Base-by-base conservation (phyloP, 371 early-diverging fungal genomes). In the Mortierella sp. region DNA sequence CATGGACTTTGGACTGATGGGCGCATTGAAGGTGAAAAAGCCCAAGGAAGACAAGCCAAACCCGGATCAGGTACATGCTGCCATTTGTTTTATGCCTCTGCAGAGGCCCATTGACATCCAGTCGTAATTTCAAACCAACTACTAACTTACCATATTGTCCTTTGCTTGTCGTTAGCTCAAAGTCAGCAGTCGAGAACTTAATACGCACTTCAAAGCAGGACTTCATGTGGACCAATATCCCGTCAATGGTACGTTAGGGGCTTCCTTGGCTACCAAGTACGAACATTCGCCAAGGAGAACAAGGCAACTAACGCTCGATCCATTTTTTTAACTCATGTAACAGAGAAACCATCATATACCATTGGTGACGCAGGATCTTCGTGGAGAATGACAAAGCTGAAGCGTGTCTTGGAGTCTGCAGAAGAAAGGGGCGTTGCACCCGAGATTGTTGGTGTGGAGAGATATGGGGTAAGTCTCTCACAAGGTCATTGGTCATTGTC, bases 361-460 rank as follows among this genome's bases (percentile, higher is more conserved):
- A 91, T 90, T 83, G 97, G 97, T 0, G 97, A 96, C 78, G 90
- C 91, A 4, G 96, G 96, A 2, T 93, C 95, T 0, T 91, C 81
- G 21, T 96, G 97, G 97, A 89, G 96, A 69, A 96, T 96, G 96
- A 93, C 93, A 83, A 96, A 96, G 72, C 88, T 96, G 57, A 91
- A 91, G 76, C 90, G 94, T 48, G 90, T 93, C 46, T 88, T 89
- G 81, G 95, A 96, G 71, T 92, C 92, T 50, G 95, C 96, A 0
- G 90, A 92, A 64, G 94, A 94, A 69, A 94, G 95, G 74, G 91
- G 90, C 0, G 88, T 93, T 37, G 71, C 91, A 0, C 74, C 95
- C 19, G 89, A 93, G 59, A 93, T 95, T 73, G 93, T 96, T 34
- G 96, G 94, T 0, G 57, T 95, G 11, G 96, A 96, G 78, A 90